A percentile compares a stretch with the other conserved stretches of the same genome.
phyloP scores from a whole-genome alignment of 2,329 filamentous ascomycete genomes.

The Penicillium verrucosum region DNA sequence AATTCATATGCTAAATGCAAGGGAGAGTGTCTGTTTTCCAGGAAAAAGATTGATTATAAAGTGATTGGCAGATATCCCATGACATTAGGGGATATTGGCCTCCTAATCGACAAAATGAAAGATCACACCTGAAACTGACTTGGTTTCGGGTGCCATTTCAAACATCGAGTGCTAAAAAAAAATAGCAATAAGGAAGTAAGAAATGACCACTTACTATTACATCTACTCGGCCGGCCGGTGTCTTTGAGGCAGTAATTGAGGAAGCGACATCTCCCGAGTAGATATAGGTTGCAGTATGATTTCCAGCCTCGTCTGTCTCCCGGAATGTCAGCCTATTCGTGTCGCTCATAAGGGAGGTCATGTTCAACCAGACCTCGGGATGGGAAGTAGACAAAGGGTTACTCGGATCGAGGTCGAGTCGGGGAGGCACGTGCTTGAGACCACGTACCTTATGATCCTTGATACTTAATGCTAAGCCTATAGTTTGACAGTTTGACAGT shows the following conservation, averaged over 20 bases:
- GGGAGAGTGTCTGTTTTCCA: not conserved
- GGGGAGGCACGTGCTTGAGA: constrained; percentile 7
- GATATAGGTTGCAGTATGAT: constrained; percentile 50
- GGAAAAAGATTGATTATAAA: not conserved
- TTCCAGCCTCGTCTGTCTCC: constrained; percentile 51
- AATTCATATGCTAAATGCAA: not conserved
- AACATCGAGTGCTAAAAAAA: not conserved
- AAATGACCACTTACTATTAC: constrained; percentile 32
- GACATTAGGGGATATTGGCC: not conserved
- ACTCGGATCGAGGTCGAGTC: not conserved
- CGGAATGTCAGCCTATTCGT: constrained; percentile 25
- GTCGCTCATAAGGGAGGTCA: not conserved
- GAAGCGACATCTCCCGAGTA: constrained; percentile 32
- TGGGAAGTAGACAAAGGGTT: not conserved
- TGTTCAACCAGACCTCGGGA: not conserved
- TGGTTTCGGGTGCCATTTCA: not conserved
- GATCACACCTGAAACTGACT: not conserved
- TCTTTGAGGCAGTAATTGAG: constrained; percentile 15
- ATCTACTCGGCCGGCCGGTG: constrained; percentile 42
- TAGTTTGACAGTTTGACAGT: not conserved
- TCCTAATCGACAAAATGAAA: not conserved
- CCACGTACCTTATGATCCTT: not conserved
- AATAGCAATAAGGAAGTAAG: not conserved
- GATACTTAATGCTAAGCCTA: not conserved
- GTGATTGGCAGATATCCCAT: not conserved